phyloP scores from a whole-genome alignment of 2,329 filamentous ascomycete genomes.

The Aspergillus novoparasiticus region DNA sequence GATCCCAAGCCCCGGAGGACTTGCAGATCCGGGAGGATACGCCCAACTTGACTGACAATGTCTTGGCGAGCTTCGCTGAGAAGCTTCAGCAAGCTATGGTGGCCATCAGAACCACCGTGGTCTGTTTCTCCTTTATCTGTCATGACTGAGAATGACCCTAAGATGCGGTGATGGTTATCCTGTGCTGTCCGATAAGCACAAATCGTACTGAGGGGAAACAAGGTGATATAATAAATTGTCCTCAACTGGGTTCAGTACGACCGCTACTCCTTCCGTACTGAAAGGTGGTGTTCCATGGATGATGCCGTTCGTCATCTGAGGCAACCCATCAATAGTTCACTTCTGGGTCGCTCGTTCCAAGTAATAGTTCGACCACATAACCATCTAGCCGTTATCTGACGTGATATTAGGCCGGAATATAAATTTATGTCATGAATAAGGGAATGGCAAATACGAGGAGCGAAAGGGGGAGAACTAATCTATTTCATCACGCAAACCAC shows the following conservation, averaged over 20 bases:
- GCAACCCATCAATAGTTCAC: background rate
- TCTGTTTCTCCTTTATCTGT: background rate
- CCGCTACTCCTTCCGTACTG: background rate
- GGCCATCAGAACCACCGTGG: slow-evolving; percentile 9
- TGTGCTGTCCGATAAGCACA: background rate
- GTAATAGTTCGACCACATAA: background rate
- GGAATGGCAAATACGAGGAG: background rate
- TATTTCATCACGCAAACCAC: no score
- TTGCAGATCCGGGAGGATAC: slow-evolving; percentile 10
- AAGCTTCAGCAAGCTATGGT: slow-evolving; percentile 36
- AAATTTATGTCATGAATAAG: background rate
- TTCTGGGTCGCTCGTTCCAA: background rate
- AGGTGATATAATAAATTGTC: background rate
- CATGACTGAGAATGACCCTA: background rate
- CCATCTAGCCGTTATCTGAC: background rate
- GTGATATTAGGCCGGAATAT: background rate
- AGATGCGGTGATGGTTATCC: background rate
- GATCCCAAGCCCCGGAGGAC: slow-evolving; percentile 5
- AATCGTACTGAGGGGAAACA: background rate
- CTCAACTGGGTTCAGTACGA: background rate
- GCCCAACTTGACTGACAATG: slow-evolving; percentile 14
- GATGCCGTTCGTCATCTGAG: background rate
- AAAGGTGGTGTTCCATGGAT: background rate
- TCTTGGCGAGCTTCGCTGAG: slow-evolving; percentile 8
- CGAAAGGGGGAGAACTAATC: background rate